Evolutionary conservation across 1,139 yeast species (phyloP).

Genomic region (Protomyces gravidus): DNA sequence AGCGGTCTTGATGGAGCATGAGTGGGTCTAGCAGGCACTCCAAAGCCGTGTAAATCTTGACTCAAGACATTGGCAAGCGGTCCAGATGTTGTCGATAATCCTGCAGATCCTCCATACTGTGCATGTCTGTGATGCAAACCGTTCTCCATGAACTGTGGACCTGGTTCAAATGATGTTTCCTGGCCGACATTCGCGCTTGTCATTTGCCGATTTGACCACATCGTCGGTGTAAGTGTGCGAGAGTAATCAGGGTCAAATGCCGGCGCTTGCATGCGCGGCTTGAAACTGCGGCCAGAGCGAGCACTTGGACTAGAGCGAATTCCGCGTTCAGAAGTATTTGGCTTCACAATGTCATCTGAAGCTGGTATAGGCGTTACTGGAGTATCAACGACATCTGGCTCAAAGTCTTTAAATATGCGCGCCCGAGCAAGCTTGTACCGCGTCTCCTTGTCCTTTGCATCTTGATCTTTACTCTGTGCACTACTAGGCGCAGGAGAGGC

Average conservation of each 20-base stretch:
- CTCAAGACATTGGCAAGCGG: background rate
- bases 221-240: background rate
- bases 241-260: background rate
- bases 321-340: background rate
- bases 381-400: background rate
- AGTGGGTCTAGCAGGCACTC: background rate
- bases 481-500: conserved; percentile 5
- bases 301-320: background rate
- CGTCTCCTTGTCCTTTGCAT: conserved; percentile 20
- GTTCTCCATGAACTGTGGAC: background rate
- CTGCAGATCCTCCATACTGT: background rate
- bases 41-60: background rate
- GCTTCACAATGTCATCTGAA: background rate
- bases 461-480: conserved; percentile 10
- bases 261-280: background rate
- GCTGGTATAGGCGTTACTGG: background rate
- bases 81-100: background rate
- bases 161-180: background rate
- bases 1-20: background rate
- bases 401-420: conserved; percentile 23
- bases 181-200: background rate
- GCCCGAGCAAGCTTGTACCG: conserved; percentile 26
- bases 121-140: background rate
- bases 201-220: background rate
- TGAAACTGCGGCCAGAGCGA: background rate